Evolutionary conservation across 2,329 filamentous ascomycete genomes (phyloP).

Genomic region (Ophiostoma perfectum): DNA sequence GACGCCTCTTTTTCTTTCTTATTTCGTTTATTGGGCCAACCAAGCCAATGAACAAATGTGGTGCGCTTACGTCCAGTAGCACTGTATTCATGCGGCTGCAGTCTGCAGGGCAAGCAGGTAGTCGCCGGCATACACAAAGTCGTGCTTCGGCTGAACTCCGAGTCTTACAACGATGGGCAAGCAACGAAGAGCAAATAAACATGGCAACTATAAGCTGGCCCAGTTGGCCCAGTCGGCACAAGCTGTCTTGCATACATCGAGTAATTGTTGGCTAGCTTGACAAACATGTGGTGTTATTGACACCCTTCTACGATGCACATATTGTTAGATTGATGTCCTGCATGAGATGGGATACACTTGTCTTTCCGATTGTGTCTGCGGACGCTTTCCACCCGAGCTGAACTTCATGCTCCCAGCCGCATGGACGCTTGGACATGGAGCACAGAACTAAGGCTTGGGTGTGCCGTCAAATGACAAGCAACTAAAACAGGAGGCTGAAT

Average conservation of each 20-base stretch:
- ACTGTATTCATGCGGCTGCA: conserved; percentile 10
- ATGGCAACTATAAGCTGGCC: neutral
- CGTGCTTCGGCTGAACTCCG: conserved; percentile 18
- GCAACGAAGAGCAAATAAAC: neutral
- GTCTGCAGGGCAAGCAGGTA: conserved; percentile 8
- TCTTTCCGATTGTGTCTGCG: neutral
- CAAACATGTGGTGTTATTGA: neutral
- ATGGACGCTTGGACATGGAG: neutral
- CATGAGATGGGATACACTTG: neutral
- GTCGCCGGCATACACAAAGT: conserved; percentile 10
- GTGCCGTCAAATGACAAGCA: neutral
- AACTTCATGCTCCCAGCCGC: neutral
- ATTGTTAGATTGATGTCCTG: neutral
- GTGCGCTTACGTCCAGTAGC: neutral
- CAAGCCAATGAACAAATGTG: neutral
- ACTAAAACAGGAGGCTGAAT: neutral
- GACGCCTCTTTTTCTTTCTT: neutral
- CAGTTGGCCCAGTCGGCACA: neutral
- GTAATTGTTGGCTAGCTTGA: neutral
- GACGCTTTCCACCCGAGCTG: neutral
- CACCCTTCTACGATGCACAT: neutral
- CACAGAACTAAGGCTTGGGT: neutral
- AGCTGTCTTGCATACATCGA: neutral
- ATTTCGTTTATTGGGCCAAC: neutral
- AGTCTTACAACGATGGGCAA: neutral